Evolutionary conservation across 2,329 filamentous ascomycete genomes (phyloP), one percentile per base, ranked within the genome.

Genomic region (Colletotrichum melonis): DNA sequence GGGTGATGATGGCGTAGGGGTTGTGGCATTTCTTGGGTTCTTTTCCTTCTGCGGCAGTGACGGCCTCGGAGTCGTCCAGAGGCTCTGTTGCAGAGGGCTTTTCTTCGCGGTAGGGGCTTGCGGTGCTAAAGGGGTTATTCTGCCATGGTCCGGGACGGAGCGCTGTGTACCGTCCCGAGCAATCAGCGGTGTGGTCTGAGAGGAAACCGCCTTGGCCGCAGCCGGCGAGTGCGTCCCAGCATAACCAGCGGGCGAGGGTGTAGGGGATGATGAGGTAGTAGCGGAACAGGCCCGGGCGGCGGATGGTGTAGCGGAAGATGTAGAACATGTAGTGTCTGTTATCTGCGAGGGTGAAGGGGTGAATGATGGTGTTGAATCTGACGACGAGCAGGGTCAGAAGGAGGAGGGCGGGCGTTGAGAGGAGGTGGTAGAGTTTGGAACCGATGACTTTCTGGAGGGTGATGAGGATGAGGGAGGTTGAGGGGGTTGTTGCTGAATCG

Each of bases 311-410:
- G 1, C 95, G 92, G 86, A 99, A 99, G 73, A 97, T 87, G 84
- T 99, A 99, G 82, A 99, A 99, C 81, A 97, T 93, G 85, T 98
- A 99, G 82, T 99, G 97, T 2, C 97, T 89, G 82, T 99, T 99
- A 82, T 99, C 97, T 42, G 97, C 97, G 1, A 98, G 89, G 0
- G 95, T 98, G 81, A 98, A 99, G 0, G 97, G 96, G 79, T 99
- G 97, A 56, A 98, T 90, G 75, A 98, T 93, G 42, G 97, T 99
- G 87, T 98, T 98, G 87, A 90, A 93, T 75, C 90, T 89, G 28
- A 98, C 91, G 24, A 91, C 81, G 14, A 80, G 76, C 0, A 86
- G 59, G 3, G 84, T 84, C 1, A 76, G 75, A 8, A 81, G 35
- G 4, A 86, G 57, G 52, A 85, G 83, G 9, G 84, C 24, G 0